Percentiles rank a stretch among this genome's conserved stretches.
These are phyloP conservation scores for Infundibulicybe gibba DNA, from an alignment of 768 basidiomycete genomes.

Conservation along the genomic window DNA sequence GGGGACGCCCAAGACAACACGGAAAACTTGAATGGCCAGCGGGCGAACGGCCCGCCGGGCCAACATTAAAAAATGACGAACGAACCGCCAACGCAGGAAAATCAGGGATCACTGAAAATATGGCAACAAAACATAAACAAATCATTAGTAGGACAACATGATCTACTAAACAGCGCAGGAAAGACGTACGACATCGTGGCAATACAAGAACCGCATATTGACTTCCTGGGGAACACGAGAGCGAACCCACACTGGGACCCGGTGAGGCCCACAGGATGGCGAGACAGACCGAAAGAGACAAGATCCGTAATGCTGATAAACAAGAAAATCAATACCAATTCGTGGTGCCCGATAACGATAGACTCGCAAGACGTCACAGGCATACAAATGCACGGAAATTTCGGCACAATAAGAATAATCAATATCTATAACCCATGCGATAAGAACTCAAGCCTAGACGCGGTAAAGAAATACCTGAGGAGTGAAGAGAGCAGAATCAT, in stretches of 20 bases:
- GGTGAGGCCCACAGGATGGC: constrained; percentile 9
- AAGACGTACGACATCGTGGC: constrained; percentile 24
- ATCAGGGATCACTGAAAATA: neutral
- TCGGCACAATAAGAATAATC: constrained; percentile 21
- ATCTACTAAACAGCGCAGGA: constrained; percentile 7
- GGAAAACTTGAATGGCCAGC: no score
- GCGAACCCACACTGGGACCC: constrained; percentile 6
- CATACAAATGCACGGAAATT: constrained; percentile 11
- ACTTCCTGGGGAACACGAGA: constrained; percentile 12
- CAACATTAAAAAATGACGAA: no score
- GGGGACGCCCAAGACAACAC: no score
- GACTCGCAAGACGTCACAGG: constrained; percentile 19
- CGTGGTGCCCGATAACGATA: constrained; percentile 18
- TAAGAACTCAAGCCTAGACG: constrained; percentile 12
- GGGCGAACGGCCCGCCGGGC: no score
- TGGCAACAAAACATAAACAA: constrained; percentile 25
- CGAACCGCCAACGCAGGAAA: no score
- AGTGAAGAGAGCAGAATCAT: neutral
- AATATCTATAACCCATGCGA: constrained; percentile 35
- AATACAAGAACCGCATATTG: constrained; percentile 36
- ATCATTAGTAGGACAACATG: constrained; percentile 13
- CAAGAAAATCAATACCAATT: constrained; percentile 8
- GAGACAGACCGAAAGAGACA: neutral
- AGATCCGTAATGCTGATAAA: constrained; percentile 16
- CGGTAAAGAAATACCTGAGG: constrained; percentile 5